Percentiles rank a stretch among this genome's conserved stretches.
phyloP scores from a whole-genome alignment of 495 filamentous ascomycete species.

The Corynascus novoguineensis region DNA sequence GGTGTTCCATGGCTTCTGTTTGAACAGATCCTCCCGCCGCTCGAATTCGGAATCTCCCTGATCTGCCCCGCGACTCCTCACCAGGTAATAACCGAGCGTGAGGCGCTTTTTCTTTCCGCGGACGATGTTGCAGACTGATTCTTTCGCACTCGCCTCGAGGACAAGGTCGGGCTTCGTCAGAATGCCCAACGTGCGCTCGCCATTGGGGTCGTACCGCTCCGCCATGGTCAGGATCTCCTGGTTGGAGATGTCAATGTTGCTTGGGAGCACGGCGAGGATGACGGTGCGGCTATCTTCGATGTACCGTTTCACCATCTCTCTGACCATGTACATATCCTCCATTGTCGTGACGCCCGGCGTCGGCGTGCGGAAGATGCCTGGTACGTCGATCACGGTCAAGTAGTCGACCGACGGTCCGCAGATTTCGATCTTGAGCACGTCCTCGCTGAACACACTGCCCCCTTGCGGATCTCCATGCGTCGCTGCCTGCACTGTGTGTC shows the following conservation, averaged over 20 bases:
- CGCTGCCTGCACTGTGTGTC: not conserved
- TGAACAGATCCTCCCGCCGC: conserved; percentile 29
- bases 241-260: conserved; percentile 56
- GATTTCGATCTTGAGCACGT: conserved; percentile 54
- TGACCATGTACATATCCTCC: conserved; percentile 45
- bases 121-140: conserved; percentile 43
- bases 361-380: conserved; percentile 57
- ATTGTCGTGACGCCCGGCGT: conserved; percentile 44
- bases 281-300: conserved; percentile 42
- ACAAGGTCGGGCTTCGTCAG: conserved; percentile 57
- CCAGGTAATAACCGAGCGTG: conserved; percentile 51
- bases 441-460: conserved; percentile 39
- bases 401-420: conserved; percentile 50
- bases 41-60: conserved; percentile 14
- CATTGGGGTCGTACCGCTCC: conserved; percentile 42
- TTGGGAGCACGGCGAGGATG: conserved; percentile 54
- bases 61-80: conserved; percentile 49
- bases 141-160: conserved; percentile 42
- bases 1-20: conserved; percentile 36
- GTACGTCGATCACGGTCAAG: conserved; percentile 58
- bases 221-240: conserved; percentile 57
- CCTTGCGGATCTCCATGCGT: conserved; percentile 7
- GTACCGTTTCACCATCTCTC: conserved; percentile 50
- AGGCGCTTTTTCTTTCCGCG: conserved; percentile 37
- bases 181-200: conserved; percentile 52